phyloP scores from a whole-genome alignment of 73 alveolate genomes.

The Halteria grandinella region DNA sequence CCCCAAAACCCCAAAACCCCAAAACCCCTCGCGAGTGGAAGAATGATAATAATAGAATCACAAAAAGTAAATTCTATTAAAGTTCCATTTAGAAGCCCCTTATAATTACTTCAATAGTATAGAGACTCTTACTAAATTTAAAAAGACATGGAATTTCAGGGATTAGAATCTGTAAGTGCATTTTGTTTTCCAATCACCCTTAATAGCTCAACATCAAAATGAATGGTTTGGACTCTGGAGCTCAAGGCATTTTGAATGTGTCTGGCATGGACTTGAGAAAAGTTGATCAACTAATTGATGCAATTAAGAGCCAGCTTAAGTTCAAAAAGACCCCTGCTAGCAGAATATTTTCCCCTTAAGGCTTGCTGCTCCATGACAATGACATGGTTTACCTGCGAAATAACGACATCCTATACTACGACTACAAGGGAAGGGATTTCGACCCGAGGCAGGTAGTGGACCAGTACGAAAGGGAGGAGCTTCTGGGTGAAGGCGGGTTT shows the following conservation, averaged over 20 bases:
- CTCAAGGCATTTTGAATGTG: not conserved
- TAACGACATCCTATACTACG: slow-evolving; percentile 33
- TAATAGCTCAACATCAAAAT: slow-evolving; percentile 17
- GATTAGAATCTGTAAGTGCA: not conserved
- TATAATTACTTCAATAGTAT: too few species aligned
- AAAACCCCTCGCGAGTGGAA: not conserved
- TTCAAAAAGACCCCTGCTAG: slow-evolving; percentile 3
- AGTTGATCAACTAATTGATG: slow-evolving; percentile 19
- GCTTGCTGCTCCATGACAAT: slow-evolving; percentile 35
- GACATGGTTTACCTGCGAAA: slow-evolving; percentile 33
- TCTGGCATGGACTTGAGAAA: slow-evolving; percentile 18
- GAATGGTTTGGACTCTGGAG: slow-evolving; percentile 16
- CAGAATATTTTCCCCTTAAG: slow-evolving; percentile 19
- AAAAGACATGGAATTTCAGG: not conserved
- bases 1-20: slow-evolving; percentile 35
- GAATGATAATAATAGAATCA: not conserved
- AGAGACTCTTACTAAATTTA: too few species aligned
- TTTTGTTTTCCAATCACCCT: not conserved
- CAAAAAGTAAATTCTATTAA: not conserved
- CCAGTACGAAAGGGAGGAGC: slow-evolving; percentile 30
- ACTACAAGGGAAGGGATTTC: slow-evolving; percentile 53
- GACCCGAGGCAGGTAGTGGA: slow-evolving; percentile 36
- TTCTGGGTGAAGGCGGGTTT: slow-evolving; percentile 78
- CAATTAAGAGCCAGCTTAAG: not conserved
- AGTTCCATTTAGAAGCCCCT: not conserved